These are phyloP conservation scores for Coccomyxa sp. DNA, from an alignment of 139 green algal genomes.

Conservation along the genomic window DNA sequence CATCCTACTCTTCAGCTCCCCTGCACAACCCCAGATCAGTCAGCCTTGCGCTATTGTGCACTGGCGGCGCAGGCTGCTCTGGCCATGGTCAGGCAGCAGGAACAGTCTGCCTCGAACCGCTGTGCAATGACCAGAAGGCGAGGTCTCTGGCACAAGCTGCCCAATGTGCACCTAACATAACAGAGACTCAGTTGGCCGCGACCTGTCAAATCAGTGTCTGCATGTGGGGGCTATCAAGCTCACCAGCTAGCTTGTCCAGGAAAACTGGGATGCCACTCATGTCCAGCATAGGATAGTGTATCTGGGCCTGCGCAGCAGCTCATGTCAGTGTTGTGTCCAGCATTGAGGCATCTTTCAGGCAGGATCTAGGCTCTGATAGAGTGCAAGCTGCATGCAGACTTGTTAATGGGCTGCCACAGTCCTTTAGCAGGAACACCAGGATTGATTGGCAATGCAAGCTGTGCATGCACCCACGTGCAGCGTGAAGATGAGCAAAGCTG, in stretches of 20 bases:
- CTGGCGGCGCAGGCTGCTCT: too few relatives aligned
- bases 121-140: background rate
- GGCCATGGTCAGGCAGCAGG: too few relatives aligned
- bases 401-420: background rate
- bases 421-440: background rate
- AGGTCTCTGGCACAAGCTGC: background rate
- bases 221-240: background rate
- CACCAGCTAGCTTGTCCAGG: slow-evolving; percentile 5
- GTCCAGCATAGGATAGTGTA: slow-evolving; percentile 18
- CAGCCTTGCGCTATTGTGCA: too few relatives aligned
- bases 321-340: background rate
- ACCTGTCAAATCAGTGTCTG: too few relatives aligned
- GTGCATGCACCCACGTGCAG: too few relatives aligned
- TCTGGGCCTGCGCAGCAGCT: slow-evolving; percentile 17
- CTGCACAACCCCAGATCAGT: background rate
- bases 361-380: too few relatives aligned
- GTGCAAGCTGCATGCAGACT: background rate
- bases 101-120: background rate
- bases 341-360: background rate
- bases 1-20: slow-evolving; percentile 2
- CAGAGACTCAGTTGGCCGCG: background rate
- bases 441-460: too few relatives aligned
- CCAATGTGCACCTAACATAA: background rate
- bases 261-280: background rate
- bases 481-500: too few relatives aligned